These are phyloP conservation scores for Leccinum uliginosum DNA, from an alignment of 768 basidiomycete species.

Conservation along the genomic window DNA sequence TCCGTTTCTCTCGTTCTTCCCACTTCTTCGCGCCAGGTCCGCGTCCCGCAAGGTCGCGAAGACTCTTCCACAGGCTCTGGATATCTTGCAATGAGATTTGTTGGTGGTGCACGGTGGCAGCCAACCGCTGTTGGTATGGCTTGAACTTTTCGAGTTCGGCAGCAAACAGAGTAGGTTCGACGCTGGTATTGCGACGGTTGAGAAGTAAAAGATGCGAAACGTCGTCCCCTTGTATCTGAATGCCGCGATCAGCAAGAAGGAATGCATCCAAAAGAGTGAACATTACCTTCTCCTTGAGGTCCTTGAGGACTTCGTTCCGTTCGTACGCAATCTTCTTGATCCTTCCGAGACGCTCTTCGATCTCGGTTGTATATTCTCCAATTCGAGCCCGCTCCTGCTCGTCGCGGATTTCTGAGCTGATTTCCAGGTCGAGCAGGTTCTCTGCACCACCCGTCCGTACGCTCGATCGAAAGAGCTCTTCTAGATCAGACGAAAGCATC, in stretches of 20 bases:
- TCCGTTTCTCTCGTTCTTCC: slow-evolving; percentile 77
- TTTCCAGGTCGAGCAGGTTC: slow-evolving; percentile 71
- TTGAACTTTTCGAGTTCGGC: slow-evolving; percentile 94
- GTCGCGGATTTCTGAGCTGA: slow-evolving; percentile 56
- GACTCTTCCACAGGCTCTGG: slow-evolving; percentile 62
- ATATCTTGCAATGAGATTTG: slow-evolving; percentile 72
- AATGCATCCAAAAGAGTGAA: background rate
- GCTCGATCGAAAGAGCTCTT: slow-evolving; percentile 59
- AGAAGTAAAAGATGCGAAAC: slow-evolving; percentile 92
- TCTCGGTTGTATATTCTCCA: slow-evolving; percentile 59
- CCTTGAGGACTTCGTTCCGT: slow-evolving; percentile 81
- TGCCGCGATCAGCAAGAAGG: background rate
- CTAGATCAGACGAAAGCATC: slow-evolving; percentile 55
- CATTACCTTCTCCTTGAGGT: slow-evolving; percentile 90
- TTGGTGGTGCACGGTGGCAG: slow-evolving; percentile 75
- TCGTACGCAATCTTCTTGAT: slow-evolving; percentile 83
- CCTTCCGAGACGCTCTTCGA: slow-evolving; percentile 73
- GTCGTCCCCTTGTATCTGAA: slow-evolving; percentile 89
- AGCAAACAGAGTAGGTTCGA: slow-evolving; percentile 86
- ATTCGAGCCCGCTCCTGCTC: slow-evolving; percentile 68
- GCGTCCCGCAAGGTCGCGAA: slow-evolving; percentile 66
- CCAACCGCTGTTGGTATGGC: slow-evolving; percentile 81
- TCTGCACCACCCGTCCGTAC: slow-evolving; percentile 36
- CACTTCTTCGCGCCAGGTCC: slow-evolving; percentile 72
- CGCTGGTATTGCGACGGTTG: slow-evolving; percentile 78